A percentile compares a stretch with the other conserved stretches of the same genome.
Conservation (phyloP, 805 yeast species). For the Lachancea sp. region DNA sequence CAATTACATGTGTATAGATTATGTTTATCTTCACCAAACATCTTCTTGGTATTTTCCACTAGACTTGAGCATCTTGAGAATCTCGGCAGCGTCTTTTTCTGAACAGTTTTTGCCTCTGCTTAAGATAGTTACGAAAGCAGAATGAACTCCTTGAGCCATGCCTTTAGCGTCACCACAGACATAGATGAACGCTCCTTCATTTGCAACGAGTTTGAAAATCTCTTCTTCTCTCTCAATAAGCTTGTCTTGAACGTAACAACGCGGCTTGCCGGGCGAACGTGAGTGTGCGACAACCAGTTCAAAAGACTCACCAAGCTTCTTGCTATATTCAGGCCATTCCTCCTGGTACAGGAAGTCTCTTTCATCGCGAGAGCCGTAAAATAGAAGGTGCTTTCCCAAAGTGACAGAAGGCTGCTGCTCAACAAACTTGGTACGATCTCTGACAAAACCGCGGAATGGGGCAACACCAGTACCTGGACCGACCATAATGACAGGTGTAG, state of each 20-base stretch:
- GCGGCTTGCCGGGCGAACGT: conserved; percentile 52
- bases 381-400: conserved; percentile 69
- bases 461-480: conserved; percentile 99
- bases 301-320: conserved; percentile 51
- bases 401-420: conserved; percentile 36
- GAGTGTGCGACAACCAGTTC: conserved; percentile 81
- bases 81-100: conserved; percentile 64
- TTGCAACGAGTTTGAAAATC: conserved; percentile 41
- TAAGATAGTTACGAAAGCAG: conserved; percentile 57
- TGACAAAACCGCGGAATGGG: conserved; percentile 90
- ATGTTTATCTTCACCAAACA: conserved; percentile 61
- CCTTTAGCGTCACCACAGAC: conserved; percentile 96
- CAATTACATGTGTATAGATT: background rate
- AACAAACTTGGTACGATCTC: conserved; percentile 68
- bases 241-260: conserved; percentile 80
- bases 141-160: conserved; percentile 93
- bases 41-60: conserved; percentile 94
- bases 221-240: conserved; percentile 45
- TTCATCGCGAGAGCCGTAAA: conserved; percentile 82
- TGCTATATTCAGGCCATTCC: conserved; percentile 79
- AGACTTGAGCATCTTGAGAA: conserved; percentile 70
- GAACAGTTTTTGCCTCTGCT: conserved; percentile 56
- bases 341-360: conserved; percentile 83
- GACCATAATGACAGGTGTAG: conserved; percentile 79
- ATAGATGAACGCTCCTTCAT: conserved; percentile 80